These are phyloP conservation scores for Cajanus cajan DNA, from an alignment of 306 rosid genomes.

Conservation along the genomic window DNA sequence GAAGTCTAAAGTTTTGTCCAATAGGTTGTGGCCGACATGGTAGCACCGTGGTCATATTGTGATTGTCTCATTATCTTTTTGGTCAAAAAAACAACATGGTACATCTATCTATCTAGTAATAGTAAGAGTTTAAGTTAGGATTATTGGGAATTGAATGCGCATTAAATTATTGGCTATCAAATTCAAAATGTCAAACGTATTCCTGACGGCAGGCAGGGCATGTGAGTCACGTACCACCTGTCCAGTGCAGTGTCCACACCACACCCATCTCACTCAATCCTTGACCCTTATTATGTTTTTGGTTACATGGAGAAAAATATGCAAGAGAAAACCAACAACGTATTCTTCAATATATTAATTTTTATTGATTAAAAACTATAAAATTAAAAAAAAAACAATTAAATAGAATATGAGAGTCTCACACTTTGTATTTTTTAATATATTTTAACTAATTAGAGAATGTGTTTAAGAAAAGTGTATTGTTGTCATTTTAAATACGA, in stretches of 20 bases:
- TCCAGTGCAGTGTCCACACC: neutral
- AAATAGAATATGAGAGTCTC: too few relatives aligned
- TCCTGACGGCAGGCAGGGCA: neutral
- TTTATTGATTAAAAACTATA: too few relatives aligned
- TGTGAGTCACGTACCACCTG: neutral
- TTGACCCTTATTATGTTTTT: neutral
- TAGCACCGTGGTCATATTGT: neutral
- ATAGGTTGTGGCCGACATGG: neutral
- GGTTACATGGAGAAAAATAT: too few relatives aligned
- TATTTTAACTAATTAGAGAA: too few relatives aligned
- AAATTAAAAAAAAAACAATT: too few relatives aligned
- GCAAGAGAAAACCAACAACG: too few relatives aligned
- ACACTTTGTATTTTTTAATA: too few relatives aligned
- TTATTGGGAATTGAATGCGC: neutral
- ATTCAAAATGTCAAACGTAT: neutral
- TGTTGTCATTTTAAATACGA: too few relatives aligned
- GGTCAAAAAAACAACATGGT: neutral
- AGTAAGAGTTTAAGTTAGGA: neutral
- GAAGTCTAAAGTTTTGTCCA: too few relatives aligned
- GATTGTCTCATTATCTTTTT: neutral
- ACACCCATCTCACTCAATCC: neutral
- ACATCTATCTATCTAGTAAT: neutral
- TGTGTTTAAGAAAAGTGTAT: too few relatives aligned
- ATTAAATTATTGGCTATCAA: neutral
- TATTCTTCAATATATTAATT: too few relatives aligned